Base-by-base conservation (phyloP, 2,329 filamentous ascomycete species). In the Verticillium nonalfalfae region DNA sequence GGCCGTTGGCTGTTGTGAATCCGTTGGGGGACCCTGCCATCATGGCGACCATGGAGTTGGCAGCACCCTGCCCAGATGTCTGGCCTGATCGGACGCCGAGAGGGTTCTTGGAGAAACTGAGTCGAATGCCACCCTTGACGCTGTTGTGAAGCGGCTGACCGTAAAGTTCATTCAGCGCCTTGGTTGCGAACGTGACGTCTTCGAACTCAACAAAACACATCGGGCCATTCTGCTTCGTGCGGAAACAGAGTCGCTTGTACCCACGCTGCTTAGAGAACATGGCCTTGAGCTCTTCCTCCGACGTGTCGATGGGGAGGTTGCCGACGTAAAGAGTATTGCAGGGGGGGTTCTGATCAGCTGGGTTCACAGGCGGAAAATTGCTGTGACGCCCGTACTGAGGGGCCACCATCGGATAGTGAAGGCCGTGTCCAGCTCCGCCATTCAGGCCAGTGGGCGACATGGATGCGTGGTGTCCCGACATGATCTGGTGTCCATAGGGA, bases 151-250 rank as follows among this genome's bases (percentile, higher is more conserved):
- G 82, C 57, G 85, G 87, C 58, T 90, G 86, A 0, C 95, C 95
- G 70, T 98, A 97, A 1, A 98, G 82, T 61, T 97, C 92, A 66
- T 93, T 87, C 2, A 98, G 82, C 1, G 93, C 90, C 75, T 95
- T 96, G 52, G 94, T 97, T 0, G 95, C 94, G 70, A 92, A 94
- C 1, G 91, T 90, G 11, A 96, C 84, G 69, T 97, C 93, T 70
- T 98, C 94, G 68, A 98, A 99, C 74, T 99, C 95, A 40, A 99
- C 95, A 74, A 98, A 98, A 73, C 95, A 98, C 93, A 98, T 98
- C 1, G 94, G 94, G 0, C 94, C 94, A 68, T 97, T 97, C 66
- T 91, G 86, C 79, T 98, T 98, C 60, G 93, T 96, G 38, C 94
- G 86, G 81, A 97, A 97, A 72, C 93, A 97, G 7, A 99, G 86